Conservation (phyloP, 768 basidiomycete genomes). For the Termitomyces eurrhizus region DNA sequence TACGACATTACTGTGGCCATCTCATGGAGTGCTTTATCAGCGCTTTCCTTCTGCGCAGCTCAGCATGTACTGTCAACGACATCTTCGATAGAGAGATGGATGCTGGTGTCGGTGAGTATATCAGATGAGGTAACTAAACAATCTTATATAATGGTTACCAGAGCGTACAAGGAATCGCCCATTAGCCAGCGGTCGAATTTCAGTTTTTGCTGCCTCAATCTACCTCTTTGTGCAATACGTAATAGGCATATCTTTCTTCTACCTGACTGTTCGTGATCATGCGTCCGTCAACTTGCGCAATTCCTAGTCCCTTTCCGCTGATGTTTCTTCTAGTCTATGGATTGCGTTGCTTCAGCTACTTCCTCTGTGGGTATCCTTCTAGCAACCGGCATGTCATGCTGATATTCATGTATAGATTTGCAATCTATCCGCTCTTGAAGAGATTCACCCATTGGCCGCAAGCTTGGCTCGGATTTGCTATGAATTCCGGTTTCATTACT, state of each 20-base stretch:
- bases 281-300: conserved; percentile 13
- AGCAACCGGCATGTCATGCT: not conserved
- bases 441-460: conserved; percentile 59
- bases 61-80: conserved; percentile 54
- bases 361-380: conserved; percentile 33
- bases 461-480: conserved; percentile 56
- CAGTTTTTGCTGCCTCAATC: conserved; percentile 34
- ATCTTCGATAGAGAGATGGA: conserved; percentile 52
- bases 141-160: conserved; percentile 13
- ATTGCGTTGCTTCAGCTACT: conserved; percentile 42
- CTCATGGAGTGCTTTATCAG: conserved; percentile 33
- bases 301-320: not conserved
- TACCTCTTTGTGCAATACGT: conserved; percentile 40
- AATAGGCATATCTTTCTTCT: conserved; percentile 38
- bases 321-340: conserved; percentile 23
- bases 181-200: conserved; percentile 45
- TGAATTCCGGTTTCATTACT: conserved; percentile 52
- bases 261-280: conserved; percentile 10
- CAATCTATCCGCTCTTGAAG: conserved; percentile 52
- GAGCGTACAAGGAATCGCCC: conserved; percentile 48
- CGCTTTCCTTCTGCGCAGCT: conserved; percentile 41
- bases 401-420: conserved; percentile 24
- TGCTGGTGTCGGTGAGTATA: conserved; percentile 43
- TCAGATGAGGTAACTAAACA: conserved; percentile 1
- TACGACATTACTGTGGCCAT: conserved; percentile 25